phyloP scores from a whole-genome alignment of 495 filamentous ascomycete species.

The Aspergillus avenaceus region DNA sequence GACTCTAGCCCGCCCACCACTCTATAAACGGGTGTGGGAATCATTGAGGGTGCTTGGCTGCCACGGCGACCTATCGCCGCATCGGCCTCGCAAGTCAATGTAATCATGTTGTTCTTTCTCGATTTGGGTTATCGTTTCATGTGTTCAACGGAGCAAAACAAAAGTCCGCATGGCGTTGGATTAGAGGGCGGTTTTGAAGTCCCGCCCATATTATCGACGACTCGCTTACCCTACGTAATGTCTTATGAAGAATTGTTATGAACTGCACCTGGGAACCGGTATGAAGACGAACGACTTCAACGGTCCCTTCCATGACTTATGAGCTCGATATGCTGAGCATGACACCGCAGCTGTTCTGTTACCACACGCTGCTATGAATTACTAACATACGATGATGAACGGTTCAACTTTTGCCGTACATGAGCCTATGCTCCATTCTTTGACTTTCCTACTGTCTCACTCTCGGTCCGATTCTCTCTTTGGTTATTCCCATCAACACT shows the following conservation, averaged over 20 bases:
- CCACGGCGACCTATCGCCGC: constrained; percentile 15
- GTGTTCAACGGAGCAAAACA: background rate
- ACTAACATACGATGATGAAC: constrained; percentile 1
- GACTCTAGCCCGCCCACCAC: constrained; percentile 16
- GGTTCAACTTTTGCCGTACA: background rate
- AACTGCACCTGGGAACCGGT: background rate
- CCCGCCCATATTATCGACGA: constrained; percentile 4
- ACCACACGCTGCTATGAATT: constrained; percentile 3
- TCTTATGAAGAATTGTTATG: constrained; percentile 13
- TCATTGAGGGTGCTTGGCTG: constrained; percentile 26
- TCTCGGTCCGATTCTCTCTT: background rate
- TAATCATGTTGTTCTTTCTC: constrained; percentile 2
- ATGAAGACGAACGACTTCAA: background rate
- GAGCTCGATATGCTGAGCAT: background rate
- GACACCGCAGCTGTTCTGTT: background rate
- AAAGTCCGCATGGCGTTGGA: constrained; percentile 9
- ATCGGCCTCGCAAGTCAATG: constrained; percentile 12
- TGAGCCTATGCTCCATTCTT: background rate
- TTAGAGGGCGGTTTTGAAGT: background rate
- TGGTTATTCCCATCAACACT: background rate
- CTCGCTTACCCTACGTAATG: constrained; percentile 10
- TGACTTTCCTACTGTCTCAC: background rate
- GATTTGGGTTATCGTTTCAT: background rate
- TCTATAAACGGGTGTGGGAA: constrained; percentile 29
- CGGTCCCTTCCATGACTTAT: constrained; percentile 5